phyloP scores from a whole-genome alignment of 345 rosid genomes.

The Raphanus raphanistrum region DNA sequence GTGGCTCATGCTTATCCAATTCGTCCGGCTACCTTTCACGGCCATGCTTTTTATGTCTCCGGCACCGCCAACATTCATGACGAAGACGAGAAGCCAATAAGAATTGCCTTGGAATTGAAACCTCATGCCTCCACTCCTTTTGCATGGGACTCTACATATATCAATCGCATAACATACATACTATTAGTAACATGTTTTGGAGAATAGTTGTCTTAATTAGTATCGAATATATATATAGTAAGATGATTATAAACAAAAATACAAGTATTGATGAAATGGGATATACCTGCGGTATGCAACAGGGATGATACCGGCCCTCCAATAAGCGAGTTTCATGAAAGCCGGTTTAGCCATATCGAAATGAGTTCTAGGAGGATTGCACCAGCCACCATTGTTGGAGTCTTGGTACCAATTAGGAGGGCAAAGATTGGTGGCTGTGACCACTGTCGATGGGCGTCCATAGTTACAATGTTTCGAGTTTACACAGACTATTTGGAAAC shows the following conservation, averaged over 20 bases:
- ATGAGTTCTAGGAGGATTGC: conserved; percentile 68
- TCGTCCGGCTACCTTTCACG: conserved; percentile 74
- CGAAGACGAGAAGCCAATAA: conserved; percentile 56
- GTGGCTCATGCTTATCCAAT: conserved; percentile 87
- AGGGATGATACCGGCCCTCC: conserved; percentile 61
- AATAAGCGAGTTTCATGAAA: conserved; percentile 52
- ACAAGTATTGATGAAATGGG: not conserved
- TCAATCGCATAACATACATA: conserved; percentile 3
- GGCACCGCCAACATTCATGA: conserved; percentile 70
- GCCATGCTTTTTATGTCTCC: conserved; percentile 60
- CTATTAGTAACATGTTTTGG: not conserved
- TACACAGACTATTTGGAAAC: conserved; percentile 67
- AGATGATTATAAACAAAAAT: not conserved
- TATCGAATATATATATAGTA: not conserved
- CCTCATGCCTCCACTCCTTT: conserved; percentile 69
- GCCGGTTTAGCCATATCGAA: conserved; percentile 73
- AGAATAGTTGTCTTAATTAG: not conserved
- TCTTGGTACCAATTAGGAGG: conserved; percentile 62
- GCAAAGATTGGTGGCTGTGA: conserved; percentile 81
- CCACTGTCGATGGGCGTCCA: conserved; percentile 50
- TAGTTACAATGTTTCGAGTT: conserved; percentile 56
- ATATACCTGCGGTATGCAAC: conserved; percentile 63
- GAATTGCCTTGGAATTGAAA: conserved; percentile 65
- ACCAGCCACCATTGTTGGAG: conserved; percentile 71
- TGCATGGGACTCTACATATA: conserved; percentile 62